Base-by-base conservation (phyloP, 2,329 filamentous ascomycete species). In the Fusarium odoratissimum region DNA sequence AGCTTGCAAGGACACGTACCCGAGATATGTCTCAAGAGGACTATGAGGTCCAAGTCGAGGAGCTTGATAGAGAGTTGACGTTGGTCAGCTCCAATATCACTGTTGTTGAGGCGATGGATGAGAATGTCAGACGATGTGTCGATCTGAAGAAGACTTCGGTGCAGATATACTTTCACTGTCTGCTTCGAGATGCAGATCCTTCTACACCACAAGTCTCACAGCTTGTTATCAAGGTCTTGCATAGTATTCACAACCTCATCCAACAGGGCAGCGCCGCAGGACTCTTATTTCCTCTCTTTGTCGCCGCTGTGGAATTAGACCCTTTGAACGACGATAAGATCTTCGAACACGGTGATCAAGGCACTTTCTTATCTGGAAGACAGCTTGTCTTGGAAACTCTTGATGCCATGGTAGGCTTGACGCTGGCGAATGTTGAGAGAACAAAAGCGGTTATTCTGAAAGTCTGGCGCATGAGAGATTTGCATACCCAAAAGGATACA, bases 361-460 rank as follows among this genome's bases (percentile, higher is more conserved):
- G 54, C 1, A 46, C 45, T 0, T 38, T 57, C 4, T 10, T 68
- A 12, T 74, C 69, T 5, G 65, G 74, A 4, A 73, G 75, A 10
- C 67, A 73, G 2, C 30, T 75, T 2, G 70, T 77, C 0, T 31
- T 77, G 1, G 75, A 76, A 8, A 73, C 60, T 11, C 45, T 77
- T n/a, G 78, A 82, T 7, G 78, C 79, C 4, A 82, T 86, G 79
- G 77, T 80, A 0, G 79, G 82, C 28, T 82, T 79, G 1, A 84
- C 83, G 3, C 76, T 86, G 2, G 78, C 75, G 1, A 87, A 87
- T 49, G 80, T 86, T 11, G 79, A 82, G 14, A 80, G 83, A 25
- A 86, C 84, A 12, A 78, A 83, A 16, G 81, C 83, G 1, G 85
- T 87, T 7, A 85, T 87, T 57, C 79, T 82, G 14, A 85, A 84